Evolutionary conservation across 2,329 filamentous ascomycete genomes (phyloP).

Genomic region (Chaetomium sp.): DNA sequence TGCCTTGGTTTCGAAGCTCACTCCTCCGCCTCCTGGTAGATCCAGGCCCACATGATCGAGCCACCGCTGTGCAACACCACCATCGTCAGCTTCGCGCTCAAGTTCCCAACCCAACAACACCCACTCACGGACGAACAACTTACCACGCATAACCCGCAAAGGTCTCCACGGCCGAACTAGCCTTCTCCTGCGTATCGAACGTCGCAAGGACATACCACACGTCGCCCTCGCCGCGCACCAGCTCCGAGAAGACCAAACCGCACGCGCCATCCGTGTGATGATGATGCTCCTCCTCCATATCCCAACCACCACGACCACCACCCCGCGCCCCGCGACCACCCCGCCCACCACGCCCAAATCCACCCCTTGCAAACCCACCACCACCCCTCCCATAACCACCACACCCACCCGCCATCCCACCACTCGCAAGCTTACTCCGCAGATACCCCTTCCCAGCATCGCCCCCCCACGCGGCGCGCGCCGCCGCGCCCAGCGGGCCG

Average conservation of each 20-base stretch:
- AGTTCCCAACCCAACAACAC: background rate
- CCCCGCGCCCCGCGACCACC: background rate
- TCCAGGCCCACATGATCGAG: slow-evolving; percentile 23
- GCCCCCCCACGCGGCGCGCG: background rate
- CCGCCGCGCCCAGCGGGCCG: slow-evolving; percentile 9
- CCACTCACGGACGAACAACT: background rate
- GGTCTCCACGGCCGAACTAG: background rate
- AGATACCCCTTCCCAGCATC: slow-evolving; percentile 6
- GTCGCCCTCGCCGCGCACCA: background rate
- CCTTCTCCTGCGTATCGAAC: slow-evolving; percentile 13
- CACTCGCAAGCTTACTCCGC: background rate
- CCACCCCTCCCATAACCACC: background rate
- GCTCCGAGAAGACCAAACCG: background rate
- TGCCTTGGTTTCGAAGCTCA: background rate
- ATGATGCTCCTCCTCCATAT: background rate
- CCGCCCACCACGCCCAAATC: background rate
- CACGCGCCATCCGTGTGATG: background rate
- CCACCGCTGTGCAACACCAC: slow-evolving; percentile 13
- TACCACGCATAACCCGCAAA: slow-evolving; percentile 19
- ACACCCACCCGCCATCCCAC: background rate
- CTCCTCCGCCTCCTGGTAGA: slow-evolving; percentile 5
- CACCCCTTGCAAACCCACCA: background rate
- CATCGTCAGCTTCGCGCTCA: background rate
- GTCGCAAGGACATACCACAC: slow-evolving; percentile 4
- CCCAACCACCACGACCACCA: background rate